Evolutionary conservation across 805 yeast genomes (phyloP).

Genomic region (Nakazawaea holstii): DNA sequence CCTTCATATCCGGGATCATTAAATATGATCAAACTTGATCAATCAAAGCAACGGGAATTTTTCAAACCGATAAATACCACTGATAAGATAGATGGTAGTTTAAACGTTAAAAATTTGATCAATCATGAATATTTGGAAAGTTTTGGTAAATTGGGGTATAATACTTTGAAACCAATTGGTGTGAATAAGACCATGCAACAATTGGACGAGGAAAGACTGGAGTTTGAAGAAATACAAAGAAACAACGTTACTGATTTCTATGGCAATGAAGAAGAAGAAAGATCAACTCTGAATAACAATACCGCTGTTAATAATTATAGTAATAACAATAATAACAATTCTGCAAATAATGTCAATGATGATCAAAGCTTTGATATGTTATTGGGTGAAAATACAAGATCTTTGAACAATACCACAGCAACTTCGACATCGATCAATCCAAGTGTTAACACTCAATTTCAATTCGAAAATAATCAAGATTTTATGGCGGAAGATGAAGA

Average conservation of each 20-base stretch:
- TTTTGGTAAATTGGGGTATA: conserved; percentile 41
- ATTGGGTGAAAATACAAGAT: conserved; percentile 7
- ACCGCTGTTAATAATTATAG: background rate
- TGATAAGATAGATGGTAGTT: conserved; percentile 13
- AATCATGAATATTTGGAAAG: conserved; percentile 20
- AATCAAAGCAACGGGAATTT: conserved; percentile 18
- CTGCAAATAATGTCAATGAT: background rate
- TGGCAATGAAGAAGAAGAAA: conserved; percentile 14
- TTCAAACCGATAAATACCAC: conserved; percentile 2
- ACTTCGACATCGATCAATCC: background rate
- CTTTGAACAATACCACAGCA: background rate
- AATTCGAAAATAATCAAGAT: conserved; percentile 18
- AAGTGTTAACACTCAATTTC: conserved; percentile 5
- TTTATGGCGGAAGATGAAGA: conserved; percentile 33
- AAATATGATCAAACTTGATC: conserved; percentile 12
- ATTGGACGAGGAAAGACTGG: conserved; percentile 22
- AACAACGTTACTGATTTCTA: conserved; percentile 7
- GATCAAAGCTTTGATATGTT: conserved; percentile 8
- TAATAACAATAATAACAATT: background rate
- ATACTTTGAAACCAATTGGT: conserved; percentile 54
- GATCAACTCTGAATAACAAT: background rate
- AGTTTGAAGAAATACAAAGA: conserved; percentile 14
- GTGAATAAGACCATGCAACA: conserved; percentile 47
- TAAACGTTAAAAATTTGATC: conserved; percentile 18
- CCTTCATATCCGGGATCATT: conserved; percentile 36